Percentiles rank a stretch among this genome's conserved stretches.
phyloP scores from a whole-genome alignment of 108 stramenopile genomes.

The Nannochloropsis salina region DNA sequence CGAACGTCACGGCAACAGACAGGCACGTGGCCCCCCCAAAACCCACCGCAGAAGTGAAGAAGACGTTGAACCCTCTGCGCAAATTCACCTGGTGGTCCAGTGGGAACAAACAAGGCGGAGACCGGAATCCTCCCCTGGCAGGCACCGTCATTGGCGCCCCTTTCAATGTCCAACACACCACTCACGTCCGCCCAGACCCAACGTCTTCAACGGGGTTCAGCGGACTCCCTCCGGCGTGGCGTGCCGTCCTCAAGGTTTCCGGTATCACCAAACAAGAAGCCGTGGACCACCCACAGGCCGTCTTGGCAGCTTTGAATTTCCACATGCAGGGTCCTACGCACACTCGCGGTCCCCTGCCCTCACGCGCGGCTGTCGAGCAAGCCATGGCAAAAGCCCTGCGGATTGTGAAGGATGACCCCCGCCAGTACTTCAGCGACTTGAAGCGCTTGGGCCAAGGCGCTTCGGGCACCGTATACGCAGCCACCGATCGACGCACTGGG shows the following conservation, averaged over 20 bases:
- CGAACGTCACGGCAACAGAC: not conserved
- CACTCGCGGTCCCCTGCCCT: slow-evolving; percentile 38
- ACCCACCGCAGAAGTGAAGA: slow-evolving; percentile 26
- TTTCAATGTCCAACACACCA: slow-evolving; percentile 58
- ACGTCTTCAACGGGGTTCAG: slow-evolving; percentile 52
- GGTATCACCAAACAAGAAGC: slow-evolving; percentile 65
- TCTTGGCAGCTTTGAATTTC: slow-evolving; percentile 59
- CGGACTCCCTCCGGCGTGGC: slow-evolving; percentile 60
- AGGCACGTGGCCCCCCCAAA: slow-evolving; percentile 27
- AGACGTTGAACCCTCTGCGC: not conserved
- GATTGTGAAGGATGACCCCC: slow-evolving; percentile 54
- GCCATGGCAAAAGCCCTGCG: slow-evolving; percentile 38
- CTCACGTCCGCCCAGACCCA: slow-evolving; percentile 50
- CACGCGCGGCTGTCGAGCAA: slow-evolving; percentile 18
- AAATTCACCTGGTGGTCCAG: slow-evolving; percentile 28
- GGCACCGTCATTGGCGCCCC: slow-evolving; percentile 50
- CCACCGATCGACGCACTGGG: slow-evolving; percentile 48
- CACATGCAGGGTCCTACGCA: slow-evolving; percentile 59
- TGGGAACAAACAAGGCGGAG: not conserved
- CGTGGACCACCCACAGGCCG: slow-evolving; percentile 59
- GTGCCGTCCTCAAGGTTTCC: slow-evolving; percentile 54
- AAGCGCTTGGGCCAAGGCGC: slow-evolving; percentile 62
- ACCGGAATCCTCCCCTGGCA: slow-evolving; percentile 24
- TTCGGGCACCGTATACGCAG: slow-evolving; percentile 57
- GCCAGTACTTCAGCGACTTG: slow-evolving; percentile 52